phyloP scores from a whole-genome alignment of 371 early-diverging fungal species.

The Paraphysoderma sedebokerense region DNA sequence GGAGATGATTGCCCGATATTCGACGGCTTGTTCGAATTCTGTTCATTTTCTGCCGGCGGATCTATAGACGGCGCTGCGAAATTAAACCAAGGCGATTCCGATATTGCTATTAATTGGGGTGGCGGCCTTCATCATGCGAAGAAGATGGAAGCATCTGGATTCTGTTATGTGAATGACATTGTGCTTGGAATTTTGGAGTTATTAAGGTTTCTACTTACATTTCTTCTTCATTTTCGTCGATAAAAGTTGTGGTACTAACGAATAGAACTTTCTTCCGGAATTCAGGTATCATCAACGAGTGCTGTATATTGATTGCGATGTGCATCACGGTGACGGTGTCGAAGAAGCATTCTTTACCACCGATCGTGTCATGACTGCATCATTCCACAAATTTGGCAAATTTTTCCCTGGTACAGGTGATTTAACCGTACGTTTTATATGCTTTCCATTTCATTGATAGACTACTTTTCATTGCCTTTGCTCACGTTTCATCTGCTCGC shows the following conservation, averaged over 20 bases:
- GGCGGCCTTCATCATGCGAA: constrained; percentile 99
- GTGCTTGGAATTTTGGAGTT: constrained; percentile 93
- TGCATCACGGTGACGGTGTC: constrained; percentile 99
- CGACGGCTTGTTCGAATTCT: constrained; percentile 93
- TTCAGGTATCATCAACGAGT: constrained; percentile 77
- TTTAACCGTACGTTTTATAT: constrained; percentile 31
- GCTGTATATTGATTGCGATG: constrained; percentile 98
- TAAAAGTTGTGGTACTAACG: not conserved
- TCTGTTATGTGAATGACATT: constrained; percentile 99
- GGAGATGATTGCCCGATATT: constrained; percentile 98
- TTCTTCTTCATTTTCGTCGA: not conserved
- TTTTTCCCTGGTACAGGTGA: constrained; percentile 98
- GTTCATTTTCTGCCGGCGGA: constrained; percentile 82
- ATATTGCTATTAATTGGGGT: constrained; percentile 97
- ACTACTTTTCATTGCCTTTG: not conserved
- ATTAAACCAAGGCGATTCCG: constrained; percentile 74
- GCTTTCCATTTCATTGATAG: not conserved
- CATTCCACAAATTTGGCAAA: constrained; percentile 98
- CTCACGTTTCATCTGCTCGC: not conserved
- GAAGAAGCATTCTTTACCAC: constrained; percentile 99
- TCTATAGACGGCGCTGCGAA: constrained; percentile 83
- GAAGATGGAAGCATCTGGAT: constrained; percentile 90
- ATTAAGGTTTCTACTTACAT: constrained; percentile 30
- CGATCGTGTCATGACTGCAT: constrained; percentile 97
- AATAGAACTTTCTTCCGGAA: not conserved